Base-by-base conservation (phyloP, 306 rosid genomes). In the Hippophae gyantsensis region DNA sequence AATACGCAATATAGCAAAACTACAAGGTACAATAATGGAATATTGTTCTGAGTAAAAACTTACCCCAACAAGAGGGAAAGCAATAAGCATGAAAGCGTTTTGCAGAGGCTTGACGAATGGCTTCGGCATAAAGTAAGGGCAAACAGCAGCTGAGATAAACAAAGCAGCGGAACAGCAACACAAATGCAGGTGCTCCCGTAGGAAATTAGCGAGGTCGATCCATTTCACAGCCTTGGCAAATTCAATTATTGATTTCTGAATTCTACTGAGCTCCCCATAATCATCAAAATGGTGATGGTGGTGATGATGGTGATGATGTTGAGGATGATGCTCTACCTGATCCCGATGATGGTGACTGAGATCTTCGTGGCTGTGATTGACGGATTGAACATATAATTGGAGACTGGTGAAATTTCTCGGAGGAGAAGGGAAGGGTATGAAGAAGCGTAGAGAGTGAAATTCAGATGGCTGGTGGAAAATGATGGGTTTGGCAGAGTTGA, bases 11-110 rank as follows among this genome's bases (percentile, higher is more conserved):
- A 6, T 2, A 61, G 47, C 6, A 42, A 53, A 10, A 25, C 42
- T 65, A 55, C 8, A 3, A 44, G 23, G 13, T 42, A n/a, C 23
- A 56, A 48, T 25, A 13, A 53, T 18, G 7, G 11, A 25, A 43
- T 14, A 25, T 27, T 3, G 25, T 64, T 32, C 1, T 32, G 13
- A 53, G 51, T n/a, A 42, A 57, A 54, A 44, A 8, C 8, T 48
- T 81, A 85, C 99, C 82, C 93, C 99, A 56, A 92, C 94, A 23
- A 88, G 78, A 69, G 99, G 96, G 61, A 92, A 92, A 2, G 88
- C 96, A 6, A 83, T 18, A 51, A 67, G 47, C 46, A 92, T 76
- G 82, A 88, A 73, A 44, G 89, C 62, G 42, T 85, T 88, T 59
- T 92, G 99, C n/a, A 84, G 6, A 48, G 79, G 84, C 76, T 82